A percentile compares a stretch with the other conserved stretches of the same genome.
These are phyloP conservation scores for Metschnikowia henanensis DNA, from an alignment of 805 yeast genomes.

Conservation along the genomic window DNA sequence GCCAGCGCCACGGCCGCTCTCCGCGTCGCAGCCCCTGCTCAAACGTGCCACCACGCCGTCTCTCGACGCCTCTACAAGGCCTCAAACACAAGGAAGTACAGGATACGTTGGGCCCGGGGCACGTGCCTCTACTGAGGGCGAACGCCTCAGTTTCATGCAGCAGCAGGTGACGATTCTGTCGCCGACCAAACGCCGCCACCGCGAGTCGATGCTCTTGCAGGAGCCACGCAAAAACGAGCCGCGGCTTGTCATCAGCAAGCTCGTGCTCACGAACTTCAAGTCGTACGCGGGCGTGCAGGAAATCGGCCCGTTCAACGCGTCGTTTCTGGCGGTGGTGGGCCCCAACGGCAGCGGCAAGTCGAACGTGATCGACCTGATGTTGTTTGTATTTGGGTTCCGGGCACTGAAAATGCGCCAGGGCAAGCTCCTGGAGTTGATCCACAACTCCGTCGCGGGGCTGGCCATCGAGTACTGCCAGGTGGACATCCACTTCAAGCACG, in stretches of 20 bases:
- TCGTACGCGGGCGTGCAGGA: slow-evolving; percentile 93
- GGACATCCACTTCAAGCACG: slow-evolving; percentile 84
- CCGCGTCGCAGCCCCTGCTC: neutral
- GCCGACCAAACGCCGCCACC: slow-evolving; percentile 31
- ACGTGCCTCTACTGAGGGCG: slow-evolving; percentile 5
- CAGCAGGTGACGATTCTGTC: slow-evolving; percentile 21
- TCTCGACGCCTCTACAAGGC: neutral
- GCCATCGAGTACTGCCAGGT: slow-evolving; percentile 78
- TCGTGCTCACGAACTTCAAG: slow-evolving; percentile 83
- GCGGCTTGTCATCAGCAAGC: slow-evolving; percentile 71
- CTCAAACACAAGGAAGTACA: neutral
- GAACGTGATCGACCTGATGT: slow-evolving; percentile 93
- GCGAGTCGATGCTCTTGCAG: slow-evolving; percentile 9
- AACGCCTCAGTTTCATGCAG: slow-evolving; percentile 29
- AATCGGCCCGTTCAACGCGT: slow-evolving; percentile 92
- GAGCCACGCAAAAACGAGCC: slow-evolving; percentile 32
- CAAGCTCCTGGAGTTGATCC: slow-evolving; percentile 88
- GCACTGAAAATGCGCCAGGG: slow-evolving; percentile 97
- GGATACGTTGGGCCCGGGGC: neutral
- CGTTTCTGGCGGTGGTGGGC: slow-evolving; percentile 96
- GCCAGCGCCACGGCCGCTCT: neutral
- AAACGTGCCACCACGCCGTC: neutral
- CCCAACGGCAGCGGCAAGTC: slow-evolving; percentile 99
- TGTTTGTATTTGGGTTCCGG: slow-evolving; percentile 95
- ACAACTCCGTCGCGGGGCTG: slow-evolving; percentile 69